These are phyloP conservation scores for Colletotrichum tanaceti DNA, from an alignment of 2,329 filamentous ascomycete genomes.

Conservation along the genomic window DNA sequence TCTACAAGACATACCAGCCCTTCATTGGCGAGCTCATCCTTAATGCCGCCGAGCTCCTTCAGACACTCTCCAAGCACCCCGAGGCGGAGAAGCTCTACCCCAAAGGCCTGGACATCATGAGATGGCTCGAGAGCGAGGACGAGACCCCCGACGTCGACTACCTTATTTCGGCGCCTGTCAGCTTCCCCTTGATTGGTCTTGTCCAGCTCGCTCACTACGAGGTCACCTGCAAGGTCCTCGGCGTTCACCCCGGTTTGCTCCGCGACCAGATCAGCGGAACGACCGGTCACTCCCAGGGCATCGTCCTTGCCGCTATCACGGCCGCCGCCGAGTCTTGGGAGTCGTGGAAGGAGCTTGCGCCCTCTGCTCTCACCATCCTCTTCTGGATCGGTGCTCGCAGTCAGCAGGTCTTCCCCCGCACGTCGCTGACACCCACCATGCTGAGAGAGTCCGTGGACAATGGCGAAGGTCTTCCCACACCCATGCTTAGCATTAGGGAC, in stretches of 20 bases:
- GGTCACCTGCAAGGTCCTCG: constrained; percentile 91
- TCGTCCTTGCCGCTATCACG: constrained; percentile 92
- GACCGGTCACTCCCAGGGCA: constrained; percentile 96
- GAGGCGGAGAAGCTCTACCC: constrained; percentile 94
- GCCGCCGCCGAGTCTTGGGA: constrained; percentile 94
- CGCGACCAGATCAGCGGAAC: constrained; percentile 86
- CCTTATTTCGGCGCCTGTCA: constrained; percentile 92
- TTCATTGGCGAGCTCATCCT: constrained; percentile 89
- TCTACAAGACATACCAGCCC: constrained; percentile 90
- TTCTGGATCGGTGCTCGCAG: constrained; percentile 99
- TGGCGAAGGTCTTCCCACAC: constrained; percentile 94
- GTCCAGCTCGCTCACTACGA: constrained; percentile 97
- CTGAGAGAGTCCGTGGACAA: constrained; percentile 93
- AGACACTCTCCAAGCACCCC: constrained; percentile 83
- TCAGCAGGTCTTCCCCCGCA: constrained; percentile 96
- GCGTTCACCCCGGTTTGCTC: constrained; percentile 88
- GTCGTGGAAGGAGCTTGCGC: constrained; percentile 83
- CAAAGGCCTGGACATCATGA: constrained; percentile 95
- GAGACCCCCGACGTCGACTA: constrained; percentile 95
- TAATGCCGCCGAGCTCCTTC: constrained; percentile 86
- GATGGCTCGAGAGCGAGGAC: constrained; percentile 90
- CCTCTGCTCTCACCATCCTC: constrained; percentile 86
- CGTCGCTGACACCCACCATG: constrained; percentile 89
- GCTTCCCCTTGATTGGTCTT: constrained; percentile 93
- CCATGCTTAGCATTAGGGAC: constrained; percentile 97